A percentile compares a stretch with the other conserved stretches of the same genome.
These are phyloP conservation scores for Saussurea involucrata DNA, from an alignment of 129 eudicot genomes.

Conservation along the genomic window DNA sequence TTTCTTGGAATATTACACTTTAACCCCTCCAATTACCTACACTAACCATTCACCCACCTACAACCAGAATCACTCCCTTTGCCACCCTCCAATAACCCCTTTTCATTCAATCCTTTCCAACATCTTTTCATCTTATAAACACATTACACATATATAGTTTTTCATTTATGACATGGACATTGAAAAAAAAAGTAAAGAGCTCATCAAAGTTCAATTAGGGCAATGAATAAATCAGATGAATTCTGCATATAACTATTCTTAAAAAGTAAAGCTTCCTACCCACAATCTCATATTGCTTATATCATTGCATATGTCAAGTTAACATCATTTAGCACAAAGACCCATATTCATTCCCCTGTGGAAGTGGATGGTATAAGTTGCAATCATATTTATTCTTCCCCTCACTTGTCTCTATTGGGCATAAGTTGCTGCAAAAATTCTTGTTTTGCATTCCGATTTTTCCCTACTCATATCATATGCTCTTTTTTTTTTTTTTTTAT, in stretches of 20 bases:
- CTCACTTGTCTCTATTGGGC: conserved; percentile 22
- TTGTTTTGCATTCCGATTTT: conserved; percentile 16
- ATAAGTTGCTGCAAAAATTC: conserved; percentile 13
- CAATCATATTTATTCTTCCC: conserved; percentile 29
- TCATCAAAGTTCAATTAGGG: conserved; percentile 8
- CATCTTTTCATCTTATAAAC: background rate
- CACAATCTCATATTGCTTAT: conserved; percentile 25
- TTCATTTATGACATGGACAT: background rate
- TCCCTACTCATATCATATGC: conserved; percentile 19
- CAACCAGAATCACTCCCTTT: background rate
- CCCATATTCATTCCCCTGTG: conserved; percentile 22
- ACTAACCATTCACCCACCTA: conserved; percentile 19
- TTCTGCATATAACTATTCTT: conserved; percentile 9
- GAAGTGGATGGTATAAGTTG: conserved; percentile 35
- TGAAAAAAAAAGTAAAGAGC: background rate
- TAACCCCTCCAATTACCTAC: conserved; percentile 4
- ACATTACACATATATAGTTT: background rate
- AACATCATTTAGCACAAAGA: conserved; percentile 47
- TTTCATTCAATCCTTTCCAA: background rate
- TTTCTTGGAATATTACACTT: conserved; percentile 13
- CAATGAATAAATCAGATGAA: conserved; percentile 14
- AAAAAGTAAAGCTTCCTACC: conserved; percentile 20
- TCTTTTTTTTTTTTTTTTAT: no score
- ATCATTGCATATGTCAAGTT: conserved; percentile 47
- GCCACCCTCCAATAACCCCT: background rate